Evolutionary conservation across 2,329 filamentous ascomycete genomes (phyloP).

Genomic region (Dothiorella sarmentorum): DNA sequence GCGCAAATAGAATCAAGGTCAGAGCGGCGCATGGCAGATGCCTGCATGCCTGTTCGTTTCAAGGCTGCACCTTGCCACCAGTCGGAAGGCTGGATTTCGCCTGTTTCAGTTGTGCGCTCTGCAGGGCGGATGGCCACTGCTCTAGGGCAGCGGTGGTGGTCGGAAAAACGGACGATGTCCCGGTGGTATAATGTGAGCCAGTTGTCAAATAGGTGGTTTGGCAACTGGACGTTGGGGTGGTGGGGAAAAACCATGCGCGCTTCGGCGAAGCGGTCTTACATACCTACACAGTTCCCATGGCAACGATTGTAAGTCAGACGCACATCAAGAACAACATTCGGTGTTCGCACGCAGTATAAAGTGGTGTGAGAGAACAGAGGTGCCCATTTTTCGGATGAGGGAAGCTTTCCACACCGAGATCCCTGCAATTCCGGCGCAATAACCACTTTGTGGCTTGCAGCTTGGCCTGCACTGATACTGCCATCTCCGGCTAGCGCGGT

Average conservation of each 20-base stretch:
- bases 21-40: not conserved
- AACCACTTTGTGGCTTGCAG: not conserved
- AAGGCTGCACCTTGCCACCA: not conserved
- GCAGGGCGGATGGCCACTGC: not conserved
- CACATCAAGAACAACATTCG: not conserved
- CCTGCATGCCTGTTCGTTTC: conserved; percentile 1
- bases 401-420: not conserved
- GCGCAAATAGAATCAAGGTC: not conserved
- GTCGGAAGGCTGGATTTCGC: not conserved
- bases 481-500: not conserved
- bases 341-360: not conserved
- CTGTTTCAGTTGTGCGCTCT: not conserved
- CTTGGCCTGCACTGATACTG: conserved; percentile 2
- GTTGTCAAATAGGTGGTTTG: not conserved
- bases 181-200: not conserved
- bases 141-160: not conserved
- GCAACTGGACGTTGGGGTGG: too few relatives aligned
- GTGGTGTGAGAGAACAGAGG: not conserved
- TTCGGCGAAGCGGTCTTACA: not conserved
- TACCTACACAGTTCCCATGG: not conserved
- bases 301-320: not conserved
- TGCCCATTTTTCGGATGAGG: not conserved
- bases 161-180: not conserved
- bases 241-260: not conserved
- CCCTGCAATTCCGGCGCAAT: not conserved